Percentiles rank a stretch among this genome's conserved stretches.
phyloP scores from a whole-genome alignment of 2,329 filamentous ascomycete species.

The Pseudonectria buxi region DNA sequence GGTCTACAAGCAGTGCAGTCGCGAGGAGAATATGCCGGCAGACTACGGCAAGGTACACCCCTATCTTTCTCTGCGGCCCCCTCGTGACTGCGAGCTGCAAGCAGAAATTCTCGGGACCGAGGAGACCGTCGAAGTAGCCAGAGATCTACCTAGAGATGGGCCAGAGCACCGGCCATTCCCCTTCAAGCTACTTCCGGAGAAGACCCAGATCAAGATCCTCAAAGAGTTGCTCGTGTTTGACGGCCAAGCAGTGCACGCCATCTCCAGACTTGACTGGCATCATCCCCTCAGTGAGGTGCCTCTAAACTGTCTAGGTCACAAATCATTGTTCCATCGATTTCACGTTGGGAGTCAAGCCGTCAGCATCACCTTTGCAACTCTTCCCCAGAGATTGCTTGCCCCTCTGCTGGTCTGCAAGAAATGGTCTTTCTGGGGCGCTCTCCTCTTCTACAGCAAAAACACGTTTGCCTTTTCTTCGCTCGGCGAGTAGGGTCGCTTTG shows the following conservation, averaged over 20 bases:
- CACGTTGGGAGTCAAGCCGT: constrained; percentile 27
- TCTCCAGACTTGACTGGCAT: constrained; percentile 38
- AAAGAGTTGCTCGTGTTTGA: constrained; percentile 28
- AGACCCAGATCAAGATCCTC: constrained; percentile 31
- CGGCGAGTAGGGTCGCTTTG: constrained; percentile 44
- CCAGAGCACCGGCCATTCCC: constrained; percentile 16
- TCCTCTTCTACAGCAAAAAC: constrained; percentile 43
- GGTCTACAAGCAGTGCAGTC: constrained; percentile 10
- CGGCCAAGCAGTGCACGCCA: constrained; percentile 31
- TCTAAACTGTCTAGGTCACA: background rate
- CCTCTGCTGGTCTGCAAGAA: constrained; percentile 33
- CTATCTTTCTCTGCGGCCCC: constrained; percentile 3
- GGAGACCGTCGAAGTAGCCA: background rate
- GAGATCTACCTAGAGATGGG: constrained; percentile 9
- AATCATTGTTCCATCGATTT: constrained; percentile 31
- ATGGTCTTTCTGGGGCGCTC: constrained; percentile 34
- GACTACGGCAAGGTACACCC: constrained; percentile 8
- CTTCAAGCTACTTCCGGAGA: constrained; percentile 25
- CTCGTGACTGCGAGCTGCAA: constrained; percentile 1
- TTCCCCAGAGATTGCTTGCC: constrained; percentile 31
- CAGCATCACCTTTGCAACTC: constrained; percentile 25
- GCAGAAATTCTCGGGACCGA: background rate
- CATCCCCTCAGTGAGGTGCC: constrained; percentile 14
- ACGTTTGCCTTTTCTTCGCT: constrained; percentile 47
- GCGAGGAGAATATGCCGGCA: constrained; percentile 16